Evolutionary conservation across 371 early-diverging fungal species (phyloP).

Genomic region (Batkoa obscura): DNA sequence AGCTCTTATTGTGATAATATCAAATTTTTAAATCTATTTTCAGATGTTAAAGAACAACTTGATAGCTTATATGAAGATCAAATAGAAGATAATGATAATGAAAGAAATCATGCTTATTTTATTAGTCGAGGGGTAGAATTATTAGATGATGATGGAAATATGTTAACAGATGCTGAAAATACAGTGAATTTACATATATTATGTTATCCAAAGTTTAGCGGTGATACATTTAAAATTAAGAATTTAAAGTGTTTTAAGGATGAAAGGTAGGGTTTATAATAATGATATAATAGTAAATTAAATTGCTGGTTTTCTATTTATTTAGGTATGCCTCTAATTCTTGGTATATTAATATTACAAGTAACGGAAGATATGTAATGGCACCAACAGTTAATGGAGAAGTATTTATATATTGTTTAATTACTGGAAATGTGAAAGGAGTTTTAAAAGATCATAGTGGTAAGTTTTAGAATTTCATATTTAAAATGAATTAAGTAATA

Average conservation of each 20-base stretch:
- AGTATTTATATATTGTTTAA: conserved; percentile 57
- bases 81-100: conserved; percentile 4
- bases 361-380: conserved; percentile 63
- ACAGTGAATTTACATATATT: conserved; percentile 60
- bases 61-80: conserved; percentile 9
- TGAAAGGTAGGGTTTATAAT: conserved; percentile 33
- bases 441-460: not conserved
- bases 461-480: not conserved
- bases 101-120: conserved; percentile 45
- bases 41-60: conserved; percentile 5
- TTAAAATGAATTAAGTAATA: too few species aligned
- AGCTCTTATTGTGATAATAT: conserved; percentile 81
- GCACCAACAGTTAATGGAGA: conserved; percentile 79
- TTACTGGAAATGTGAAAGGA: conserved; percentile 39
- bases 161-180: conserved; percentile 54
- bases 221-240: conserved; percentile 43
- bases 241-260: conserved; percentile 49
- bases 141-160: conserved; percentile 51
- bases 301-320: not conserved
- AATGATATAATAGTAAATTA: not conserved
- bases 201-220: conserved; percentile 44
- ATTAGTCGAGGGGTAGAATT: conserved; percentile 76
- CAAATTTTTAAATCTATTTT: conserved; percentile 36
- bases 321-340: conserved; percentile 67
- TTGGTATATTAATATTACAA: conserved; percentile 71